These are phyloP conservation scores for Xylariaceae sp. DNA, from an alignment of 2,329 filamentous ascomycete species.

Conservation along the genomic window DNA sequence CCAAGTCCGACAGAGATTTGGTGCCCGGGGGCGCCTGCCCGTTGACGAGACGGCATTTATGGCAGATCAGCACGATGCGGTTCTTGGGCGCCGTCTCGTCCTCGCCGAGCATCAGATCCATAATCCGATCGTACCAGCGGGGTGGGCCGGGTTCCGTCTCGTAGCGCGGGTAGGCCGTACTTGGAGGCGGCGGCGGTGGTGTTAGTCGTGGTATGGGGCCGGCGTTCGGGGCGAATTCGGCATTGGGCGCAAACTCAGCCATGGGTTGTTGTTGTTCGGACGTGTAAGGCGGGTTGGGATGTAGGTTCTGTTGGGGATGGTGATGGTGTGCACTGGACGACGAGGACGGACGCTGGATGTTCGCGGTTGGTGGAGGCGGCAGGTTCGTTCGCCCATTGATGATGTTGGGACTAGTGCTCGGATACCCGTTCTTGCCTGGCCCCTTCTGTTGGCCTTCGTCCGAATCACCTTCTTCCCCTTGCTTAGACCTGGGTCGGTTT, in stretches of 20 bases:
- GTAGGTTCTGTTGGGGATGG: slow-evolving; percentile 11
- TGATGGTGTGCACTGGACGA: slow-evolving; percentile 35
- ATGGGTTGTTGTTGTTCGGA: slow-evolving; percentile 42
- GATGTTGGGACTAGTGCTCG: slow-evolving; percentile 25
- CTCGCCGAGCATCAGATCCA: slow-evolving; percentile 90
- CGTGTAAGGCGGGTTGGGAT: slow-evolving; percentile 13
- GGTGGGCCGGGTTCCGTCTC: slow-evolving; percentile 40
- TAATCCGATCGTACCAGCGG: slow-evolving; percentile 92
- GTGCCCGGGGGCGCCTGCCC: slow-evolving; percentile 92
- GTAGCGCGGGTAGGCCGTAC: slow-evolving; percentile 42
- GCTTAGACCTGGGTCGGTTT: slow-evolving; percentile 42
- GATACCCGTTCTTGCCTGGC: slow-evolving; percentile 34
- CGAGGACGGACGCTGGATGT: slow-evolving; percentile 53
- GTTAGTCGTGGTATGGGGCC: slow-evolving; percentile 9
- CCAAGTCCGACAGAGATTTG: slow-evolving; percentile 75
- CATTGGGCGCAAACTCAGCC: slow-evolving; percentile 76
- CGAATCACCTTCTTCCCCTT: slow-evolving; percentile 29
- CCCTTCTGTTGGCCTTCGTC: slow-evolving; percentile 29
- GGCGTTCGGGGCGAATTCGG: slow-evolving; percentile 47
- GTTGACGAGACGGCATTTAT: slow-evolving; percentile 83
- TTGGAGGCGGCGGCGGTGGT: slow-evolving; percentile 30
- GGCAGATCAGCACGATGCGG: slow-evolving; percentile 83
- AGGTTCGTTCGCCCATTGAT: slow-evolving; percentile 49
- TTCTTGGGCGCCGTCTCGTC: slow-evolving; percentile 94
- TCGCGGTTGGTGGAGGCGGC: slow-evolving; percentile 64